These are phyloP conservation scores for Helenozyma rhizophorensis DNA, from an alignment of 805 yeast species.

Conservation along the genomic window DNA sequence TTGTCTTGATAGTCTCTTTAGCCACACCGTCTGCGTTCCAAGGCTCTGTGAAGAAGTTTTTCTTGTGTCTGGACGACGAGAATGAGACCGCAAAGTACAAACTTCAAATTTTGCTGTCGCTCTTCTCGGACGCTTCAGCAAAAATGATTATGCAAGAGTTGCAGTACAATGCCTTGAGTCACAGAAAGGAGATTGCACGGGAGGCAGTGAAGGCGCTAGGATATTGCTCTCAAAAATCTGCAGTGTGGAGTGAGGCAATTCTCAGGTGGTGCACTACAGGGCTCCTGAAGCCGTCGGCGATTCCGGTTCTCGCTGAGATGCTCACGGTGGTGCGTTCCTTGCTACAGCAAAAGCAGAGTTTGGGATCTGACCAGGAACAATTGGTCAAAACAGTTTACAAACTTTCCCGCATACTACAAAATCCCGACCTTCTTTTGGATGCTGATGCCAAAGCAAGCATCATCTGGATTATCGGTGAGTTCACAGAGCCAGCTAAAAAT, in stretches of 20 bases:
- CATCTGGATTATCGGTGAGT: conserved; percentile 90
- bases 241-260: conserved; percentile 48
- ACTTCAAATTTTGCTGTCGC: conserved; percentile 52
- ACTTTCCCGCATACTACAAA: conserved; percentile 26
- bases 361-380: conserved; percentile 14
- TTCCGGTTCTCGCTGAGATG: conserved; percentile 51
- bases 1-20: conserved; percentile 26
- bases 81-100: conserved; percentile 45
- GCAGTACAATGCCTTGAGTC: conserved; percentile 47
- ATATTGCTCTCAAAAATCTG: conserved; percentile 46
- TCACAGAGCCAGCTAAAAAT: conserved; percentile 36
- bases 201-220: conserved; percentile 63
- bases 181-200: conserved; percentile 21
- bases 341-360: conserved; percentile 49
- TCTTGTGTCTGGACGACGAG: conserved; percentile 53
- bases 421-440: conserved; percentile 15
- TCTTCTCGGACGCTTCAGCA: conserved; percentile 55
- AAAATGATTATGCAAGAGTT: conserved; percentile 55
- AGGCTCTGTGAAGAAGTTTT: conserved; percentile 44
- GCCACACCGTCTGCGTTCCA: conserved; percentile 19
- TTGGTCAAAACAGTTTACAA: conserved; percentile 54
- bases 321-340: conserved; percentile 69
- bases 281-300: conserved; percentile 24
- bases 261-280: conserved; percentile 61
- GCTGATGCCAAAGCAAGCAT: conserved; percentile 71